phyloP scores from a whole-genome alignment of 139 green algal genomes.

The Dunaliella primolecta region DNA sequence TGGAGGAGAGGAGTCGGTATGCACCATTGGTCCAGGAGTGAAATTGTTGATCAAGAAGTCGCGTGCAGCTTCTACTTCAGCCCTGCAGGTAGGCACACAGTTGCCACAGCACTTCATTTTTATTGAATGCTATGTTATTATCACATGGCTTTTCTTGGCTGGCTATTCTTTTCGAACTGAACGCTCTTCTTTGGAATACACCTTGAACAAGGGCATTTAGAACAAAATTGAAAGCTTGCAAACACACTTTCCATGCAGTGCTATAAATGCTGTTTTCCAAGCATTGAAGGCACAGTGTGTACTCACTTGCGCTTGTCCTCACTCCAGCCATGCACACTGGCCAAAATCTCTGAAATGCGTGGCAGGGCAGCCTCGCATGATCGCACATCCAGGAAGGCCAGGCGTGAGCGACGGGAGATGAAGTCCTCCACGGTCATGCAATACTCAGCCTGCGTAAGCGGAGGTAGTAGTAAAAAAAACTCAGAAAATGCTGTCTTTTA shows the following conservation, averaged over 20 bases:
- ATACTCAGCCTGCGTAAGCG: slow-evolving; percentile 76
- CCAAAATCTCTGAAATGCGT: neutral
- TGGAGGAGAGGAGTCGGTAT: neutral
- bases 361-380: neutral
- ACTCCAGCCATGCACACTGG: neutral
- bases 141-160: neutral
- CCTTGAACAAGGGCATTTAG: neutral
- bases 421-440: slow-evolving; percentile 92
- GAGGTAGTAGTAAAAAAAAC: too few relatives aligned
- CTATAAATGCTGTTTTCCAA: neutral
- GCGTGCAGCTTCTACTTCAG: neutral
- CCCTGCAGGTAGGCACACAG: neutral
- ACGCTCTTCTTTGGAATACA: neutral
- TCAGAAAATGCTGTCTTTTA: too few relatives aligned
- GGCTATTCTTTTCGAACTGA: neutral
- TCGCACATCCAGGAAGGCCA: slow-evolving; percentile 89
- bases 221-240: too few relatives aligned
- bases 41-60: neutral
- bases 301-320: neutral
- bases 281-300: neutral
- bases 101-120: neutral
- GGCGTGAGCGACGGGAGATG: slow-evolving; percentile 79
- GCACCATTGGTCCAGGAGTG: neutral
- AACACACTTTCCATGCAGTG: neutral
- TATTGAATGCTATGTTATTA: neutral